Evolutionary conservation across 2,329 filamentous ascomycete genomes (phyloP).

Genomic region (Colletotrichum salicis): DNA sequence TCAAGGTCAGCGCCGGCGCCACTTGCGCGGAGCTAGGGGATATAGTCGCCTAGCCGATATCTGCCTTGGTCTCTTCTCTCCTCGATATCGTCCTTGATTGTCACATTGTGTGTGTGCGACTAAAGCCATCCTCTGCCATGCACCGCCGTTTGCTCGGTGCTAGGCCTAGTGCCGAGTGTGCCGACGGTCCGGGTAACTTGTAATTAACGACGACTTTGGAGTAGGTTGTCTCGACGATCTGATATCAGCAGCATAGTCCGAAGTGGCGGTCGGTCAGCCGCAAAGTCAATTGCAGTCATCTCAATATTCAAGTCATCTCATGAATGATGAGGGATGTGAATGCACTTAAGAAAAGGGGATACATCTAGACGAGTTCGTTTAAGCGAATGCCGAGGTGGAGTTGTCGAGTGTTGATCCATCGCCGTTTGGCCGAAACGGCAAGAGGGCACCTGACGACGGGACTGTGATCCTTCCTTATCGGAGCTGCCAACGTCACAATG

Average conservation of each 20-base stretch:
- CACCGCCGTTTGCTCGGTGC: background rate
- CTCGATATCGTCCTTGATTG: background rate
- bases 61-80: background rate
- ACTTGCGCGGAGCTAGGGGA: background rate
- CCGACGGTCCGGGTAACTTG: background rate
- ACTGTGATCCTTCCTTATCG: background rate
- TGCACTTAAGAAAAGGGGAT: background rate
- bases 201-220: background rate
- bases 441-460: conserved; percentile 3
- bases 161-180: background rate
- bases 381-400: background rate
- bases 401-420: background rate
- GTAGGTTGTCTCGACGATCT: conserved; percentile 6
- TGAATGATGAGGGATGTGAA: too few species aligned
- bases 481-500: background rate
- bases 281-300: background rate
- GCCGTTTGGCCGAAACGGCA: background rate
- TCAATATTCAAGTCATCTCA: background rate
- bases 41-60: background rate
- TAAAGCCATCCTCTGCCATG: background rate
- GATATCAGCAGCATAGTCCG: conserved; percentile 7
- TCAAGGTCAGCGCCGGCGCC: background rate
- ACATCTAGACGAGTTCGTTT: background rate
- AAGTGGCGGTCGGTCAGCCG: conserved; percentile 8
- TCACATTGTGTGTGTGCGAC: background rate